Evolutionary conservation across 176 grass and related monocot species (phyloP).

Genomic region (Avena atlantica): DNA sequence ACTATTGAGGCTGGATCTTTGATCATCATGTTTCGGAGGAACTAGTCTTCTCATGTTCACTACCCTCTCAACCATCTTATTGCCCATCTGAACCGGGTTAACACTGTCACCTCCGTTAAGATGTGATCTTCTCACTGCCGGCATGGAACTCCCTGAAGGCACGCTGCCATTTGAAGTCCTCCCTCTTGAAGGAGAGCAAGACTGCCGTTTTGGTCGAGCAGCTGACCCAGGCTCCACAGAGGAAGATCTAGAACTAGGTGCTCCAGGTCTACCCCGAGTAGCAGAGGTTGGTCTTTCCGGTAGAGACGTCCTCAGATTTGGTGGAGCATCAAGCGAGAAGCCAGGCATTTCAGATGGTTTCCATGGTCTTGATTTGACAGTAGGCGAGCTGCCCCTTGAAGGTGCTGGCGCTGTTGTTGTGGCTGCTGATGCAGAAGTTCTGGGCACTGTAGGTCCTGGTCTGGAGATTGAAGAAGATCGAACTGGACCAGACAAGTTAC

Average conservation of each 20-base stretch:
- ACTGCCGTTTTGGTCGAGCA: slow-evolving; percentile 74
- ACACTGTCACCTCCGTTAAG: slow-evolving; percentile 57
- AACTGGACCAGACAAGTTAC: slow-evolving; percentile 53
- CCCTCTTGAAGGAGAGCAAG: slow-evolving; percentile 94
- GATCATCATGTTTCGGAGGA: slow-evolving; percentile 85
- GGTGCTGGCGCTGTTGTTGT: slow-evolving; percentile 42
- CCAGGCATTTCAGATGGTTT: slow-evolving; percentile 91
- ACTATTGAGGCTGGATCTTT: slow-evolving; percentile 60
- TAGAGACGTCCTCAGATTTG: slow-evolving; percentile 84
- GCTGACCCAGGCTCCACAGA: slow-evolving; percentile 84
- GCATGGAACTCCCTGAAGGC: slow-evolving; percentile 64
- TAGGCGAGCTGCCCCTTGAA: slow-evolving; percentile 77
- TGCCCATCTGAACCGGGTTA: slow-evolving; percentile 87
- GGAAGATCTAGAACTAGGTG: slow-evolving; percentile 81
- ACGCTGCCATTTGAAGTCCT: slow-evolving; percentile 64
- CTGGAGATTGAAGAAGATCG: slow-evolving; percentile 63
- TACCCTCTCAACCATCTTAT: slow-evolving; percentile 96
- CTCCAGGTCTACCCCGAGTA: slow-evolving; percentile 88
- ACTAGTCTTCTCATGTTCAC: slow-evolving; percentile 93
- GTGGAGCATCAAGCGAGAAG: slow-evolving; percentile 77
- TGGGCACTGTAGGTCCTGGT: slow-evolving; percentile 47
- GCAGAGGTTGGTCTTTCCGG: slow-evolving; percentile 86
- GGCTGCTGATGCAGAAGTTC: slow-evolving; percentile 48
- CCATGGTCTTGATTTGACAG: slow-evolving; percentile 83
- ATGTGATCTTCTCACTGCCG: slow-evolving; percentile 78